phyloP scores from a whole-genome alignment of 1,139 yeast genomes.

The Wickerhamomyces sp. region DNA sequence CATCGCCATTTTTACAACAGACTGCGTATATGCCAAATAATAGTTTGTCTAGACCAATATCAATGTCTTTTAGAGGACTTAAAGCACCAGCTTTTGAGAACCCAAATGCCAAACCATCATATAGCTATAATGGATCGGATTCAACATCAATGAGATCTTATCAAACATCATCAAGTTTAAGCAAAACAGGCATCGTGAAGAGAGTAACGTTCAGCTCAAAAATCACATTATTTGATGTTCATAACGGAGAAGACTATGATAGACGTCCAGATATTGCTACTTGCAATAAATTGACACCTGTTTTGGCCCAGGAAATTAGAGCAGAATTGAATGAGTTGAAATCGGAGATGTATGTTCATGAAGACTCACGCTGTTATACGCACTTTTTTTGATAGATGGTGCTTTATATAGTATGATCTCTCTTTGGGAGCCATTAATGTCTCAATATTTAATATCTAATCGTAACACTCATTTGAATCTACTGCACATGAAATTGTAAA shows the following conservation, averaged over 20 bases:
- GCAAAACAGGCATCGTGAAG: conserved; percentile 1
- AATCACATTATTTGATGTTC: conserved; percentile 83
- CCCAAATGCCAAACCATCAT: conserved; percentile 4
- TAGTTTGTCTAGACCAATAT: conserved; percentile 44
- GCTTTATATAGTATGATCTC: too few relatives aligned
- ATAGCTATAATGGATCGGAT: conserved; percentile 3
- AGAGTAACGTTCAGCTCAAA: conserved; percentile 77
- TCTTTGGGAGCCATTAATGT: too few relatives aligned
- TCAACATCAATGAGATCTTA: conserved; percentile 13
- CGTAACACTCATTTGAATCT: too few relatives aligned
- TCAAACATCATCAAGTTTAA: conserved; percentile 2
- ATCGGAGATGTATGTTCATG: conserved; percentile 78
- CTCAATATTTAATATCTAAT: too few relatives aligned
- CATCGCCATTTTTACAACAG: conserved; percentile 20
- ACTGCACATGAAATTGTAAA: too few relatives aligned
- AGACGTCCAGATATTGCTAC: conserved; percentile 93
- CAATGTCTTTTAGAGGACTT: conserved; percentile 66
- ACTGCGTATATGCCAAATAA: conserved; percentile 12
- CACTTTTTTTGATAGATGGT: conserved; percentile 57
- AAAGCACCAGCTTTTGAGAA: conserved; percentile 52
- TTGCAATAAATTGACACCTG: conserved; percentile 87
- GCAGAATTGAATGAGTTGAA: conserved; percentile 80
- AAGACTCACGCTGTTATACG: conserved; percentile 71
- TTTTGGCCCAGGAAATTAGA: conserved; percentile 80
- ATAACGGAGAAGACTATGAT: conserved; percentile 81